Conservation (phyloP, 345 rosid species). For the Diplotaxis tenuifolia region DNA sequence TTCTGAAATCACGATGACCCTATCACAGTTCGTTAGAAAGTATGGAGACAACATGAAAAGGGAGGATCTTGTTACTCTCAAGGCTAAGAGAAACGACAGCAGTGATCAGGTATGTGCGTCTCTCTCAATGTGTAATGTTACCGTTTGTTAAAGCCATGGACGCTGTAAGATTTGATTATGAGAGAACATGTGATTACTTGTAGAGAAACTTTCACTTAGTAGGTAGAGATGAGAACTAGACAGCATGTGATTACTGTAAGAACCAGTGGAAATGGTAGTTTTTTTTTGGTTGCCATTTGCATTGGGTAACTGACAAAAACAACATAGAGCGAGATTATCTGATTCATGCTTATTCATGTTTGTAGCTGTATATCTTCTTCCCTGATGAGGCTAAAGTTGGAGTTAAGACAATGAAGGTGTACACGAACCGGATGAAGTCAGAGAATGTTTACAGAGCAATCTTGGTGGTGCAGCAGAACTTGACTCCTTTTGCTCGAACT, state of each 20-base stretch:
- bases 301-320: too few relatives aligned
- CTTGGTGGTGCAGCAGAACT: slow-evolving; percentile 72
- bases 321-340: background rate
- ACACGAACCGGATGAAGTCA: slow-evolving; percentile 72
- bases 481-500: slow-evolving; percentile 84
- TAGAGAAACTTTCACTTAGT: background rate
- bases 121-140: background rate
- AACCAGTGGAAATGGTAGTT: too few relatives aligned
- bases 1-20: slow-evolving; percentile 53
- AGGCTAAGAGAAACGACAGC: slow-evolving; percentile 50
- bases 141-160: background rate
- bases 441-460: slow-evolving; percentile 83
- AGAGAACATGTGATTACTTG: background rate
- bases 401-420: slow-evolving; percentile 87
- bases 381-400: slow-evolving; percentile 87
- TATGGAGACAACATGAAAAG: slow-evolving; percentile 81
- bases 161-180: background rate
- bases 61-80: slow-evolving; percentile 78
- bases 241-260: too few relatives aligned
- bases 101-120: slow-evolving; percentile 53
- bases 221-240: too few relatives aligned
- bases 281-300: too few relatives aligned
- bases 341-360: background rate
- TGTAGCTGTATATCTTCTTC: slow-evolving; percentile 76
- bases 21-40: slow-evolving; percentile 52